Evolutionary conservation across 768 basidiomycete genomes (phyloP).

Genomic region (Imleria badia): DNA sequence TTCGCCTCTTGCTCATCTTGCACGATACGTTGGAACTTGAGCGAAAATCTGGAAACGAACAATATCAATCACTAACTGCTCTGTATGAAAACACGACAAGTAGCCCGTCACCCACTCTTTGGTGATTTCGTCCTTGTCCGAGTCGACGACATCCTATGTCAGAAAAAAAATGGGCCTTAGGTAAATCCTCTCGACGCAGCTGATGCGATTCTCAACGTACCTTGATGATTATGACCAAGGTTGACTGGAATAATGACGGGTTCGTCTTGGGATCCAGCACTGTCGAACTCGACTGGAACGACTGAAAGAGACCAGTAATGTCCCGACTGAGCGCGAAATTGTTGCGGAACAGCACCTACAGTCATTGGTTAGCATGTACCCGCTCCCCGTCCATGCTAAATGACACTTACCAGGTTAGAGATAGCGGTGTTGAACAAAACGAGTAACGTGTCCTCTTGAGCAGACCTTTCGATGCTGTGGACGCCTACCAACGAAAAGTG

Average conservation of each 20-base stretch:
- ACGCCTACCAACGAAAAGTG: slow-evolving; percentile 38
- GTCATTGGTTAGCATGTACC: background rate
- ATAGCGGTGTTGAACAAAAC: slow-evolving; percentile 66
- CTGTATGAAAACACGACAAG: no score
- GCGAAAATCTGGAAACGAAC: slow-evolving; percentile 58
- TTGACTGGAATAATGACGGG: slow-evolving; percentile 58
- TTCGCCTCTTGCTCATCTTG: slow-evolving; percentile 59
- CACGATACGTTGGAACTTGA: slow-evolving; percentile 61
- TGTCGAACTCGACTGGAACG: slow-evolving; percentile 56
- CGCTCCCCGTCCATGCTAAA: background rate
- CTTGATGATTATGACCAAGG: slow-evolving; percentile 63
- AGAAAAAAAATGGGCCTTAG: background rate
- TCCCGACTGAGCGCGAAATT: slow-evolving; percentile 63
- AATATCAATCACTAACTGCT: no score
- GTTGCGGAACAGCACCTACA: slow-evolving; percentile 61
- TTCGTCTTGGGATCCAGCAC: slow-evolving; percentile 59
- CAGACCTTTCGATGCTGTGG: slow-evolving; percentile 61
- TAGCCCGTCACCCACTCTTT: slow-evolving; percentile 45
- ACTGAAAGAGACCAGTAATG: slow-evolving; percentile 61
- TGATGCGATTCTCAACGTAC: slow-evolving; percentile 20
- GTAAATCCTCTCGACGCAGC: background rate
- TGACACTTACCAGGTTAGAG: slow-evolving; percentile 56
- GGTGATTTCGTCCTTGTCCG: slow-evolving; percentile 57
- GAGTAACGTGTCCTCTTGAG: slow-evolving; percentile 62
- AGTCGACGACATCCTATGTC: slow-evolving; percentile 61